Evolutionary conservation across 257 asterid species (phyloP), one percentile per base, ranked within the genome.

Genomic region (Ilex aquifolium): DNA sequence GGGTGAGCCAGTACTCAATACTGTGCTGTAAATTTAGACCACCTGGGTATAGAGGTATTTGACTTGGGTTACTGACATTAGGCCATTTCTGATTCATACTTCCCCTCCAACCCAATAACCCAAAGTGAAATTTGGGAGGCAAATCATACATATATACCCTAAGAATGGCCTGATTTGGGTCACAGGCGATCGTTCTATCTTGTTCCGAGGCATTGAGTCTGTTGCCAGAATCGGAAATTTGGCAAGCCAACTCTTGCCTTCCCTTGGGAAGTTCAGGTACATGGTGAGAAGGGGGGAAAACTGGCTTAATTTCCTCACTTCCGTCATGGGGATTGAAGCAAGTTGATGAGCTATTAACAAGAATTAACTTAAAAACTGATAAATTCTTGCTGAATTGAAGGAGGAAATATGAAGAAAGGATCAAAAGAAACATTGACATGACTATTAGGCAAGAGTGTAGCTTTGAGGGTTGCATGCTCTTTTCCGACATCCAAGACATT

Each of bases 21-120:
- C 97, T 90, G 31, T 87, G 96, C 70, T 87, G 97, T 31, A 76
- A 56, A 65, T 85, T 87, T 60, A 90, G 73, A 6, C 95, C 97
- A 31, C 95, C 95, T 0, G 94, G 94, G 71, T 90, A 90, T 1
- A 84, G 62, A 16, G 95, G 97, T 21, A 81, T 42, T 40, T 31
- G 56, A 62, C 44, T 70, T 10, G 42, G 66, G 39, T 72, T 61
- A 72, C 67, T 62, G 13, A 83, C 59, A 66, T 31, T 66, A 73
- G 94, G 97, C 97, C 97, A 86, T 31, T 69, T 77, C 67, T 81
- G 79, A 60, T 74, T 69, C 31, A 10, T 67, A 27, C 13, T 58
- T 63, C 78, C 81, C 15, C 59, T 67, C 94, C 94, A 84, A 65
- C 81, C 85, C 61, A 89, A 66, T 50, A 89, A 68, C 52, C 97